Base-by-base conservation (phyloP, 805 yeast genomes). In the Saccharomyces kudriavzevii region DNA sequence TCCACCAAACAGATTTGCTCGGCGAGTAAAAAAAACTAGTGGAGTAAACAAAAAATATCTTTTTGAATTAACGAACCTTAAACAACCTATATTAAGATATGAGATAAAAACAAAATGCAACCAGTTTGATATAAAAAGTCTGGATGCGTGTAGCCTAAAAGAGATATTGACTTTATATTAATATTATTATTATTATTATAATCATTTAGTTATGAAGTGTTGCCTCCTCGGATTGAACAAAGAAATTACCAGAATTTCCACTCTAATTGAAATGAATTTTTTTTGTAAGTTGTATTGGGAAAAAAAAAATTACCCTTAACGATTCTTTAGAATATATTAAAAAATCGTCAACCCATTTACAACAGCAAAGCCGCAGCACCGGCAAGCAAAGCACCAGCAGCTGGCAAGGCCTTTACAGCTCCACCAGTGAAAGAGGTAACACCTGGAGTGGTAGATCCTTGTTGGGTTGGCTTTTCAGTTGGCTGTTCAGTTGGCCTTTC, bases 301-400 rank as follows among this genome's bases (percentile, higher is more conserved):
- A 27, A 30, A 13, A 22, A 27, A 25, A 25, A 49, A 49, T 26
- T 25, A 43, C 29, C 22, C n/a, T 49, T 49, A 11, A 24, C n/a
- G n/a, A 26, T 49, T 49, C n/a, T 17, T 26, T 20, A 46, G 45
- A 31, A 47, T 29, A 50, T 17, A 14, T 49, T 22, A 17, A 40
- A 27, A 31, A 57, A 45, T 48, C 50, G 28, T 55, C 26, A 56
- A 51, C 45, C 48, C 49, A 56, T 64, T 73, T 74, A 74, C 71
- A 74, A 73, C 69, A 74, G 70, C 66, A 74, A 68, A 71, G 77
- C 79, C 62, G 76, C 77, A 57, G 72, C 74, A 74, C 79, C 79
- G 57, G 78, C 78, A 54, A 76, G 67, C 59, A 74, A 65, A 64
- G 77, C 78, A 66, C 77, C 77, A 59, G 71, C 76, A 64, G 77